A percentile compares a stretch with the other conserved stretches of the same genome.
Evolutionary conservation across 805 yeast species (phyloP).

Genomic region (Metschnikowia continentalis): DNA sequence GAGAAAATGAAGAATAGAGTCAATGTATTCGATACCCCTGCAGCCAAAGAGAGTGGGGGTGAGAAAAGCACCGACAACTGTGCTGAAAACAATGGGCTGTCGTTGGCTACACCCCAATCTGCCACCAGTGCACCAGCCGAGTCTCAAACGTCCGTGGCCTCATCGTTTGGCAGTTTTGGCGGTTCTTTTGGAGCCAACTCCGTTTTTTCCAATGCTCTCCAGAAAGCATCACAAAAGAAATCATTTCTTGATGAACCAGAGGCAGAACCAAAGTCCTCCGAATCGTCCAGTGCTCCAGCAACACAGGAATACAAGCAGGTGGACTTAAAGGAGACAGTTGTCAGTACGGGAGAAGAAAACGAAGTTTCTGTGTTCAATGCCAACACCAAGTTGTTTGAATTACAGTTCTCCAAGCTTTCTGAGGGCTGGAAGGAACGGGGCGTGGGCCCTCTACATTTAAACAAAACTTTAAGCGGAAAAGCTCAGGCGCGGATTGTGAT

Average conservation of each 20-base stretch:
- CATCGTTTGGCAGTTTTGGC: constrained; percentile 16
- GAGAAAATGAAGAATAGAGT: constrained; percentile 23
- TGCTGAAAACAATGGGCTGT: background rate
- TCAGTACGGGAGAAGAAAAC: constrained; percentile 86
- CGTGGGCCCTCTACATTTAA: constrained; percentile 80
- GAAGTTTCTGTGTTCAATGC: constrained; percentile 67
- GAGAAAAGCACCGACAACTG: background rate
- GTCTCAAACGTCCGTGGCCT: constrained; percentile 3
- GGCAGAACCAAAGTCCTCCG: constrained; percentile 6
- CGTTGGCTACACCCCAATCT: background rate
- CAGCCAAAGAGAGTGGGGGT: background rate
- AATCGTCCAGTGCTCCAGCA: constrained; percentile 22
- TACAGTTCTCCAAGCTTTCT: constrained; percentile 59
- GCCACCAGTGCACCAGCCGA: background rate
- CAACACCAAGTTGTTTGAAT: constrained; percentile 73
- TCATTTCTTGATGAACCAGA: constrained; percentile 52
- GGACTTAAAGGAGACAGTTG: constrained; percentile 50
- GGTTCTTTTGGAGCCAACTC: constrained; percentile 45
- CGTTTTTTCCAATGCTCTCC: constrained; percentile 52
- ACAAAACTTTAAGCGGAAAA: constrained; percentile 39
- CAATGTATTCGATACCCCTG: constrained; percentile 26
- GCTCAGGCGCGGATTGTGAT: constrained; percentile 68
- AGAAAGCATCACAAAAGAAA: constrained; percentile 46
- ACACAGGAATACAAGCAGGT: constrained; percentile 50
- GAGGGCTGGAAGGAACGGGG: constrained; percentile 97